phyloP scores from a whole-genome alignment of 1,284 basidiomycete genomes.

The Neotropicomus parvogracilis region DNA sequence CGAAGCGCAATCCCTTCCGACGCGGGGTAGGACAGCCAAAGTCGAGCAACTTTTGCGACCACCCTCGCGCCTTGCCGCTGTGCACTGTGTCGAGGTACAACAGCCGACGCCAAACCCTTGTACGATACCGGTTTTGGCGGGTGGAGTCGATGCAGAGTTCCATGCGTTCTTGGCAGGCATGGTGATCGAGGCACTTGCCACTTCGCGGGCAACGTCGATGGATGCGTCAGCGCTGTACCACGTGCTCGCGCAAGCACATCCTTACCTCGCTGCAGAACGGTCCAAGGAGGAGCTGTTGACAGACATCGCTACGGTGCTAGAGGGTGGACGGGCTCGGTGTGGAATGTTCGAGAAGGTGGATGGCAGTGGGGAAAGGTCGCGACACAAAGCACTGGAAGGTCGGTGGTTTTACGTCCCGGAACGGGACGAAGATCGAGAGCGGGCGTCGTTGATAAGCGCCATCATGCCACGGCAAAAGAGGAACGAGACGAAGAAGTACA shows the following conservation, averaged over 20 bases:
- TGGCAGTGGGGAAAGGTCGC: conserved; percentile 50
- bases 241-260: conserved; percentile 50
- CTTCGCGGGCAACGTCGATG: conserved; percentile 65
- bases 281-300: conserved; percentile 47
- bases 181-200: conserved; percentile 69
- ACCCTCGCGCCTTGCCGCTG: neutral
- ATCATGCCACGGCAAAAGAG: conserved; percentile 75
- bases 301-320: conserved; percentile 49
- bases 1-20: neutral
- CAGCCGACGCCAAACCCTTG: neutral
- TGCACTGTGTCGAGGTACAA: neutral
- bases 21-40: neutral
- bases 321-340: conserved; percentile 44
- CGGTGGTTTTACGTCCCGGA: conserved; percentile 78
- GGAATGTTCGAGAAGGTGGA: conserved; percentile 72
- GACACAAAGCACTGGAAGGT: conserved; percentile 51
- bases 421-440: conserved; percentile 62
- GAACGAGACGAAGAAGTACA: conserved; percentile 72
- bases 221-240: conserved; percentile 53
- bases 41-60: conserved; percentile 5
- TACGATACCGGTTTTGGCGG: neutral
- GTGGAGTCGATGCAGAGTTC: conserved; percentile 14
- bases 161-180: conserved; percentile 51
- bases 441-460: conserved; percentile 58
- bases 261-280: conserved; percentile 42